Conservation (phyloP, 2,329 filamentous ascomycete species). For the Boeremia exigua region DNA sequence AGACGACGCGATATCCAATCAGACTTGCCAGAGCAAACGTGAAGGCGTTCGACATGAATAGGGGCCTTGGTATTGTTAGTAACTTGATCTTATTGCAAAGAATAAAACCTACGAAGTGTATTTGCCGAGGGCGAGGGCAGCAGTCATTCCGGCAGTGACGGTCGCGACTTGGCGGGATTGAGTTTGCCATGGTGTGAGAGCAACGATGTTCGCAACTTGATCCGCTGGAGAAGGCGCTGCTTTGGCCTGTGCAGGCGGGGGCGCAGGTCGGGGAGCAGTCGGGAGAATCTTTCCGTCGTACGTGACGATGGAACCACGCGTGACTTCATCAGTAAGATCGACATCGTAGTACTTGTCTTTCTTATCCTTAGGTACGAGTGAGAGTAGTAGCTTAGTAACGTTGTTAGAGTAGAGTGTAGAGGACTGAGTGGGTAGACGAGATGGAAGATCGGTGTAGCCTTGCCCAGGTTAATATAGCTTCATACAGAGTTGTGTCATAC, state of each 20-base stretch:
- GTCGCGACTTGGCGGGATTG: conserved; percentile 75
- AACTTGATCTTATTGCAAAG: too few relatives aligned
- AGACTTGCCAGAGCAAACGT: conserved; percentile 83
- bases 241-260: conserved; percentile 62
- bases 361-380: conserved; percentile 78
- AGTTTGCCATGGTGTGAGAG: conserved; percentile 82
- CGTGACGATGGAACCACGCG: conserved; percentile 83
- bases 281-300: conserved; percentile 78
- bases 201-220: conserved; percentile 63
- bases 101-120: conserved; percentile 62
- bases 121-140: conserved; percentile 78
- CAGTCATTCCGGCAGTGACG: conserved; percentile 79
- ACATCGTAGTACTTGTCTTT: conserved; percentile 80
- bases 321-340: conserved; percentile 82
- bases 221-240: conserved; percentile 40
- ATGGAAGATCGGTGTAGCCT: conserved; percentile 85
- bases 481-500: conserved; percentile 20
- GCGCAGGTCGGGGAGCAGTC: conserved; percentile 72
- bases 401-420: conserved; percentile 94
- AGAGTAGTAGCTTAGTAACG: conserved; percentile 85
- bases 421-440: conserved; percentile 83
- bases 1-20: conserved; percentile 87
- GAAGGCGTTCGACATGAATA: conserved; percentile 89
- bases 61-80: conserved; percentile 52
- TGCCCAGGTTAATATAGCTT: background rate